Evolutionary conservation across 257 asterid species (phyloP).

Genomic region (Primulina eburnea): DNA sequence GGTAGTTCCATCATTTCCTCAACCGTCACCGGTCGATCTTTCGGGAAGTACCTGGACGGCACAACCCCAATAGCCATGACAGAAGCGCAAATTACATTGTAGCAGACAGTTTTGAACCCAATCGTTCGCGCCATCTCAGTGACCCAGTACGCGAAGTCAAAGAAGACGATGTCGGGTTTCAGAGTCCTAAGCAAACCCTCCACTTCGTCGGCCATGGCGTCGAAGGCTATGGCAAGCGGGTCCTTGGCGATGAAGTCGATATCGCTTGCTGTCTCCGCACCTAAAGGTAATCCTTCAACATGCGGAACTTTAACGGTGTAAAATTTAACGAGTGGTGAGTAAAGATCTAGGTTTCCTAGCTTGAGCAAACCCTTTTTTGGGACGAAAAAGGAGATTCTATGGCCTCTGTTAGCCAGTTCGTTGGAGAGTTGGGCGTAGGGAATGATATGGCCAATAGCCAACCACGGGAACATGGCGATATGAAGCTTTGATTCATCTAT

Average conservation of each 20-base stretch:
- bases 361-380: conserved; percentile 1
- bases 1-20: conserved; percentile 21
- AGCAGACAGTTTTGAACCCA: conserved; percentile 1
- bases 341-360: neutral
- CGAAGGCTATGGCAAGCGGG: neutral
- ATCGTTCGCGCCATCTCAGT: neutral
- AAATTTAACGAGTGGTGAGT: neutral
- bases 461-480: conserved; percentile 18
- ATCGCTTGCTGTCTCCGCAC: neutral
- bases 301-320: neutral
- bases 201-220: neutral
- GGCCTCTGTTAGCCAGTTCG: conserved; percentile 9
- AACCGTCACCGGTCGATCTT: conserved; percentile 9
- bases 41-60: conserved; percentile 6
- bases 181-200: conserved; percentile 8
- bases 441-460: neutral
- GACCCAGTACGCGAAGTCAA: conserved; percentile 30
- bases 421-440: conserved; percentile 11
- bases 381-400: neutral
- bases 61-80: conserved; percentile 17
- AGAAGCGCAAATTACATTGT: conserved; percentile 17
- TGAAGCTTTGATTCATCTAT: neutral
- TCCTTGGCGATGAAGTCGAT: neutral
- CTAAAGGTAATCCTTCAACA: conserved; percentile 1
- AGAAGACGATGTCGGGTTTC: conserved; percentile 24